Evolutionary conservation across 192 early-diverging fungal genomes (phyloP).

Genomic region (Linnemannia schmuckeri): DNA sequence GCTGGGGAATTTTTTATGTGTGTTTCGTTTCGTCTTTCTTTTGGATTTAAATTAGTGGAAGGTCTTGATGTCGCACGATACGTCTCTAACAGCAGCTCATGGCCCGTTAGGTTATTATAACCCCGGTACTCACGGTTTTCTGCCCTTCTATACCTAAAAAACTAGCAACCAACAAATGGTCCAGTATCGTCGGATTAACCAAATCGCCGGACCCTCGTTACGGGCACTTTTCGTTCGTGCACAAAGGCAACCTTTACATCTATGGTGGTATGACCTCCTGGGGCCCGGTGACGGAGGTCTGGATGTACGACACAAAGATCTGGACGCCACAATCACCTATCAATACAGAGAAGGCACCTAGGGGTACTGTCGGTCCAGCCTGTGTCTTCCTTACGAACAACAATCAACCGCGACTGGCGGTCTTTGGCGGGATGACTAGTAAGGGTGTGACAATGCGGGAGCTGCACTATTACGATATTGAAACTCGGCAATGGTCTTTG

Average conservation of each 20-base stretch:
- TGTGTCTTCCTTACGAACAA: slow-evolving; percentile 23
- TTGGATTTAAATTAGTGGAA: not conserved
- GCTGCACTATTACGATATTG: slow-evolving; percentile 20
- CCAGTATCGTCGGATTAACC: not conserved
- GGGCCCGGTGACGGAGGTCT: slow-evolving; percentile 27
- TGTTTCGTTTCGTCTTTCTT: not conserved
- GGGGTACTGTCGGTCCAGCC: slow-evolving; percentile 5
- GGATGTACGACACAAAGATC: slow-evolving; percentile 25
- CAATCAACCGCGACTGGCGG: slow-evolving; percentile 14
- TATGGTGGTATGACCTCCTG: slow-evolving; percentile 35
- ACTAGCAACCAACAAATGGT: slow-evolving; percentile 46
- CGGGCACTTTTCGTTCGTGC: slow-evolving; percentile 47
- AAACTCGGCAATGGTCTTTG: slow-evolving; percentile 7
- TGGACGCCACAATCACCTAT: slow-evolving; percentile 6
- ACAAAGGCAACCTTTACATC: slow-evolving; percentile 34
- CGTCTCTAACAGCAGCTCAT: not conserved
- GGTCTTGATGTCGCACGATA: not conserved
- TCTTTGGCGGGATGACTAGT: slow-evolving; percentile 38
- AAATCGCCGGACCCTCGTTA: slow-evolving; percentile 26
- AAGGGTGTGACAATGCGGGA: slow-evolving; percentile 25
- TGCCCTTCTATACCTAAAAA: not conserved
- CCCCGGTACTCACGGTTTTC: not conserved
- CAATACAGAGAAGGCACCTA: slow-evolving; percentile 11
- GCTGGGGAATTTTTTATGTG: not conserved
- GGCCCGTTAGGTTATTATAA: not conserved